Conservation (phyloP, 768 basidiomycete genomes). For the Crassisporium funariophilum region DNA sequence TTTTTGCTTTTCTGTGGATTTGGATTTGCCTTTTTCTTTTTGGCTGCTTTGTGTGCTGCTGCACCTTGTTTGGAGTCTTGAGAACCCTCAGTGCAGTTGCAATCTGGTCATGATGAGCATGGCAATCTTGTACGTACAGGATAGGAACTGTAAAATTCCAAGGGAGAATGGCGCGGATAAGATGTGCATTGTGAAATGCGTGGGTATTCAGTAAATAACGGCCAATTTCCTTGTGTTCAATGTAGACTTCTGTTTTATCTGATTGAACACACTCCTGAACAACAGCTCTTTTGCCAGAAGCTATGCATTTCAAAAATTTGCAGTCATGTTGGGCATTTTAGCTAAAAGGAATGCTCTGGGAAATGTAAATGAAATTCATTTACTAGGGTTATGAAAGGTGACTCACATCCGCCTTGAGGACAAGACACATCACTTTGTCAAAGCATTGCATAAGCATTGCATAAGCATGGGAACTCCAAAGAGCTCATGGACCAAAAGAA, state of each 20-base stretch:
- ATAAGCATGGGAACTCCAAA: background rate
- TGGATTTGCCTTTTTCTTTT: constrained; percentile 9
- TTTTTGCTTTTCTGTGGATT: background rate
- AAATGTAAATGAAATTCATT: background rate
- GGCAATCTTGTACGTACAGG: constrained; percentile 8
- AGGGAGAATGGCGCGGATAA: constrained; percentile 8
- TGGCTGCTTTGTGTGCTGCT: constrained; percentile 2
- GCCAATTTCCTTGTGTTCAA: constrained; percentile 16
- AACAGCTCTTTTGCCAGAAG: constrained; percentile 11
- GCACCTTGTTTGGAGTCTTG: constrained; percentile 15
- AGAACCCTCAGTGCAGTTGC: constrained; percentile 8
- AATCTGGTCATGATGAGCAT: constrained; percentile 15
- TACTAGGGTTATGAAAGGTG: background rate
- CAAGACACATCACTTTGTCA: background rate
- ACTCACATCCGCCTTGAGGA: background rate
- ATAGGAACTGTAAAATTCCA: constrained; percentile 15
- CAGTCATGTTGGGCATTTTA: constrained; percentile 28
- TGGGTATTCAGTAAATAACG: constrained; percentile 20
- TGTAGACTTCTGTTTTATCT: constrained; percentile 2
- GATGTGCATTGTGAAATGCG: constrained; percentile 22
- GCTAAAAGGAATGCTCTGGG: constrained; percentile 5
- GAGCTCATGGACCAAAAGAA: background rate
- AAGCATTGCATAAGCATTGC: background rate
- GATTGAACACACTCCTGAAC: constrained; percentile 16
- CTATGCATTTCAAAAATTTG: constrained; percentile 13